Base-by-base conservation (phyloP, 352 stramenopile species). In the Globisporangium parvum region DNA sequence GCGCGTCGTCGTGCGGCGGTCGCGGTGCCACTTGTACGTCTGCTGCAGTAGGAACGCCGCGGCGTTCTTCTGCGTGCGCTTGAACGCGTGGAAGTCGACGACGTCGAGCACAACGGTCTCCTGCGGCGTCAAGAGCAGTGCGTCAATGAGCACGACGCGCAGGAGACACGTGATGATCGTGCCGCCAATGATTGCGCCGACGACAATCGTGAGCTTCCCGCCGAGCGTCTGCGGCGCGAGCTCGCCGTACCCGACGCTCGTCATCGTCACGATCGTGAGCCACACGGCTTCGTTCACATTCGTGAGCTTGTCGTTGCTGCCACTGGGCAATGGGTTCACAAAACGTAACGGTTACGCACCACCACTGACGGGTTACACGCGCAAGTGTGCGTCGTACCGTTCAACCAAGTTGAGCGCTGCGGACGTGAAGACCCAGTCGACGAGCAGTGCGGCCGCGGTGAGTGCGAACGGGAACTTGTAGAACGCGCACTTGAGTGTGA, bases 221-320 rank as follows among this genome's bases (percentile, higher is more conserved):
- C 70, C 74, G 2, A 86, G 45, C 3, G 76, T 84, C 41, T 57
- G 57, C 1, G 76, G 76, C 35, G 71, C 71, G 37, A 73, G 63
- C 59, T 86, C 76, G 24, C 76, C 76, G 50, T 86, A 86, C 20
- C 76, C 76, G 37, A 86, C 73, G 41, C 73, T 75, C 17, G 76
- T 82, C 55, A 84, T 82, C 8, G 76, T 87, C 47, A 84, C 76
- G 33, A 87, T 84, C n/a, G 76, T 80, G 41, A 87, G 65, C 76
- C 76, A 87, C 6, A 82, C 60, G 9, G 76, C 67, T 47, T 87
- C 76, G 26, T 70, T 72, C 15, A 60, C 51, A 35, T 62, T 87
- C 28, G 69, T 67, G 20, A 84, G 54, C 2, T 62, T 63, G 21
- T 67, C 63, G 51, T 84, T 87, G 50, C 62, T 71, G 4, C 63